Evolutionary conservation across 2,329 filamentous ascomycete species (phyloP).

Genomic region (Lachnum nothofagi): DNA sequence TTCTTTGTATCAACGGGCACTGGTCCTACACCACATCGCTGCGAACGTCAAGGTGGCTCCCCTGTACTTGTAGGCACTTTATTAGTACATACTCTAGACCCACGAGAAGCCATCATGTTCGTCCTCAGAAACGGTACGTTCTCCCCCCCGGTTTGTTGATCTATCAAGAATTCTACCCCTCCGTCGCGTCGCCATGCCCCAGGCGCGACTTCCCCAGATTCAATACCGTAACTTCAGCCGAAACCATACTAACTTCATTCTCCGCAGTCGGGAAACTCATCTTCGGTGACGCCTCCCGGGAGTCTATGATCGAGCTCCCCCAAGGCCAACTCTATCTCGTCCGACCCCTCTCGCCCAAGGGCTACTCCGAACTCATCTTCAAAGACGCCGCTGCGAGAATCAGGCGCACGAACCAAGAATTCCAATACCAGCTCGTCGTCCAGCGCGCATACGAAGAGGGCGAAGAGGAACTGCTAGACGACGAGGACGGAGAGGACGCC

Average conservation of each 20-base stretch:
- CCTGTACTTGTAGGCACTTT: neutral
- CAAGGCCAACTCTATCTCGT: conserved; percentile 97
- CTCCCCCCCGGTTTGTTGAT: conserved; percentile 14
- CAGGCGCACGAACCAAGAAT: conserved; percentile 87
- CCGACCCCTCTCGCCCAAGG: conserved; percentile 88
- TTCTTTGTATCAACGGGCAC: no score
- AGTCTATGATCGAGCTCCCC: conserved; percentile 87
- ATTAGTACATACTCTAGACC: neutral
- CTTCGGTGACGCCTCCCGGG: conserved; percentile 74
- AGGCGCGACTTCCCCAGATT: conserved; percentile 4
- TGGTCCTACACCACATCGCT: neutral
- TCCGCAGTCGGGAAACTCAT: conserved; percentile 84
- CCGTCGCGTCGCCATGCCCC: conserved; percentile 9
- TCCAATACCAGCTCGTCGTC: conserved; percentile 93
- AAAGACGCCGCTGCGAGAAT: conserved; percentile 92
- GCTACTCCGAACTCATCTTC: conserved; percentile 98
- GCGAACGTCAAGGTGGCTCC: neutral
- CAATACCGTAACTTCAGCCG: neutral
- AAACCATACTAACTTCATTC: conserved; percentile 14
- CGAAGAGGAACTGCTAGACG: conserved; percentile 83
- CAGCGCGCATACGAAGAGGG: conserved; percentile 97
- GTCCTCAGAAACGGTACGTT: conserved; percentile 41
- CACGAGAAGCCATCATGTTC: conserved; percentile 35
- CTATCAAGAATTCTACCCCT: conserved; percentile 3
- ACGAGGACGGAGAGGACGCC: conserved; percentile 81